phyloP scores from a whole-genome alignment of 2,329 filamentous ascomycete species.

The Phialocephala subalpina region DNA sequence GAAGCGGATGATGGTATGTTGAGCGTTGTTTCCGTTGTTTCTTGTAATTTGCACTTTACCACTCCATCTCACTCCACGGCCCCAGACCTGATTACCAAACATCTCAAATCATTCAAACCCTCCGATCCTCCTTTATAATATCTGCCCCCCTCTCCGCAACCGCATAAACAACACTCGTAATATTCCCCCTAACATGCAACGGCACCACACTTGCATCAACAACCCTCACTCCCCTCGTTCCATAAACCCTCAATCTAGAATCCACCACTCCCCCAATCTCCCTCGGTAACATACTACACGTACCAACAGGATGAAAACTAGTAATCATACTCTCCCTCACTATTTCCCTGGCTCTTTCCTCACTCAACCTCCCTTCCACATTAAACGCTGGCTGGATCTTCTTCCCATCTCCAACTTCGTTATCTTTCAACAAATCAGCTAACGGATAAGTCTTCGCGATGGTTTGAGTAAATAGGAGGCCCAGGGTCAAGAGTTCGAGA shows the following conservation, averaged over 20 bases:
- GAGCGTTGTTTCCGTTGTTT: no score
- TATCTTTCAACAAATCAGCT: constrained; percentile 43
- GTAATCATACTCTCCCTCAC: constrained; percentile 1
- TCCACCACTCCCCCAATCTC: not conserved
- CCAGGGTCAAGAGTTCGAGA: constrained; percentile 48
- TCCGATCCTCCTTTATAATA: constrained; percentile 1
- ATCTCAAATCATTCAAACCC: no score
- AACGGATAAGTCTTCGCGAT: constrained; percentile 44
- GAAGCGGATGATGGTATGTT: no score
- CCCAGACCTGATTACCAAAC: no score
- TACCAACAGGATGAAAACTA: not conserved
- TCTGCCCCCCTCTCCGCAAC: constrained; percentile 3
- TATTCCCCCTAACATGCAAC: constrained; percentile 8
- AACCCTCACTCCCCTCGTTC: not conserved
- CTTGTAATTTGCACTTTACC: no score
- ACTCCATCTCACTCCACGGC: no score
- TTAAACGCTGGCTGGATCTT: constrained; percentile 55
- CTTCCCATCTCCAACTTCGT: constrained; percentile 52
- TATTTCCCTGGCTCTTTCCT: constrained; percentile 13
- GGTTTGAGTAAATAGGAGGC: constrained; percentile 45
- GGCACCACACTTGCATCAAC: constrained; percentile 7
- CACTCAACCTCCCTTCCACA: constrained; percentile 52
- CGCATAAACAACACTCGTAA: not conserved
- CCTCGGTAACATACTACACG: not conserved
- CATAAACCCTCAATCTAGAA: not conserved